A percentile compares a stretch with the other conserved stretches of the same genome.
Evolutionary conservation across 2,329 filamentous ascomycete species (phyloP).

Genomic region (Xylariomycetidae sp.): DNA sequence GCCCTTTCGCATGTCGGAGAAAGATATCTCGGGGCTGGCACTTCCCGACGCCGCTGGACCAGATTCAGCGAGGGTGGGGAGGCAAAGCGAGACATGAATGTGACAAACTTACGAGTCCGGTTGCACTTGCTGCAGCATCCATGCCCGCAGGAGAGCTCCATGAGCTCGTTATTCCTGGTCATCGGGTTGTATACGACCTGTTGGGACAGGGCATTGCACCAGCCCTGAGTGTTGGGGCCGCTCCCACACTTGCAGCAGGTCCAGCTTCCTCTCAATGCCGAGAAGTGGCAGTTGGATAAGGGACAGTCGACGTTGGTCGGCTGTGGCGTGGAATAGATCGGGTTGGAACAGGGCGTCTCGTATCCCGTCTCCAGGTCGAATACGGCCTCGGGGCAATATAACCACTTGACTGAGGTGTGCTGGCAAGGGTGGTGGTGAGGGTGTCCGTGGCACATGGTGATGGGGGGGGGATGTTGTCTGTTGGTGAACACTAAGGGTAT

Average conservation of each 20-base stretch:
- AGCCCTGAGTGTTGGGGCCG: constrained; percentile 48
- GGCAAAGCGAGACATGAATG: not conserved
- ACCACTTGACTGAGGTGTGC: constrained; percentile 52
- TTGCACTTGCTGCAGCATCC: constrained; percentile 48
- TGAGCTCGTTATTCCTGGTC: constrained; percentile 26
- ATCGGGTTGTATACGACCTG: constrained; percentile 19
- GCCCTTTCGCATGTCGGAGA: constrained; percentile 32
- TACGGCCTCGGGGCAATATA: constrained; percentile 45
- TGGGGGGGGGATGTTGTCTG: not conserved
- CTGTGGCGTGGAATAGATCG: constrained; percentile 42
- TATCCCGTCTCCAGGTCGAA: constrained; percentile 47
- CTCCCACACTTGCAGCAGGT: constrained; percentile 49
- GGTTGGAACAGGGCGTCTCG: constrained; percentile 44
- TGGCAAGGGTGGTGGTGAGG: constrained; percentile 48
- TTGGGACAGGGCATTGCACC: constrained; percentile 40
- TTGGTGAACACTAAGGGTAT: no score
- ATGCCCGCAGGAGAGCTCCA: constrained; percentile 44
- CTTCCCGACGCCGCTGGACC: constrained; percentile 27
- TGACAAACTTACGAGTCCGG: constrained; percentile 32
- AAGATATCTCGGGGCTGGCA: constrained; percentile 32
- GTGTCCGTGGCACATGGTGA: constrained; percentile 50
- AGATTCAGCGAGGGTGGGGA: constrained; percentile 9
- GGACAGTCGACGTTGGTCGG: constrained; percentile 41
- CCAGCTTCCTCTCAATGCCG: constrained; percentile 45
- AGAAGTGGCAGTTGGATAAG: constrained; percentile 47